phyloP scores from a whole-genome alignment of 2,329 filamentous ascomycete genomes.

The Botrytis fragariae region DNA sequence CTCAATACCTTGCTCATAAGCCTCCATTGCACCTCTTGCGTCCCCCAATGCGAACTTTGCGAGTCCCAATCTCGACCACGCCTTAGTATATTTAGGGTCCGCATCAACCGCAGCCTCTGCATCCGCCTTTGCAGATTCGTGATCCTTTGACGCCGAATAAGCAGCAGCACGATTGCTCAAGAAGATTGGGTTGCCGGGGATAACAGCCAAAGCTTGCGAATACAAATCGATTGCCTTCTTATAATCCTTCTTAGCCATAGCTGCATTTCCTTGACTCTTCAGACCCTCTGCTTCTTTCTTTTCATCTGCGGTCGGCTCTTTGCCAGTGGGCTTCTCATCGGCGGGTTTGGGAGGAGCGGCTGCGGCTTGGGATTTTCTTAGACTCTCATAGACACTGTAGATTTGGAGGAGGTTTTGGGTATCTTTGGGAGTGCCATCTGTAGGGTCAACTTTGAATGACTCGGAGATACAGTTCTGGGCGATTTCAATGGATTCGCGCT shows the following conservation, averaged over 20 bases:
- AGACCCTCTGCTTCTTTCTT: slow-evolving; percentile 83
- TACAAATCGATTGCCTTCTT: slow-evolving; percentile 77
- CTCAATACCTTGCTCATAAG: slow-evolving; percentile 89
- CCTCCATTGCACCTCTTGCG: slow-evolving; percentile 87
- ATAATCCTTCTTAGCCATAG: slow-evolving; percentile 95
- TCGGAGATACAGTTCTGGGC: slow-evolving; percentile 93
- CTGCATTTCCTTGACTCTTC: slow-evolving; percentile 88
- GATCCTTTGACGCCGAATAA: slow-evolving; percentile 79
- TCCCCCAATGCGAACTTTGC: slow-evolving; percentile 91
- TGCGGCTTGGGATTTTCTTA: slow-evolving; percentile 54
- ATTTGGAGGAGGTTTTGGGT: slow-evolving; percentile 85
- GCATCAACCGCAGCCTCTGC: slow-evolving; percentile 85
- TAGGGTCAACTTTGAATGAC: slow-evolving; percentile 90
- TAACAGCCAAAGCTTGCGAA: slow-evolving; percentile 76
- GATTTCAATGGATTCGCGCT: slow-evolving; percentile 91
- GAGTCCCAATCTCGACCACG: slow-evolving; percentile 89
- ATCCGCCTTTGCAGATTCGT: slow-evolving; percentile 79
- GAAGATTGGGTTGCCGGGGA: slow-evolving; percentile 90
- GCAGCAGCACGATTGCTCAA: slow-evolving; percentile 96
- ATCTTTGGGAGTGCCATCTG: slow-evolving; percentile 74
- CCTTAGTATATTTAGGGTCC: slow-evolving; percentile 94
- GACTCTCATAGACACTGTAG: slow-evolving; percentile 94
- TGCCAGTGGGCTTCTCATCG: slow-evolving; percentile 41
- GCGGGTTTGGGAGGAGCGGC: slow-evolving; percentile 45
- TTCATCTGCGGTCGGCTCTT: slow-evolving; percentile 47